Base-by-base conservation (phyloP, 2,329 filamentous ascomycete species). In the Aspergillus unguis region DNA sequence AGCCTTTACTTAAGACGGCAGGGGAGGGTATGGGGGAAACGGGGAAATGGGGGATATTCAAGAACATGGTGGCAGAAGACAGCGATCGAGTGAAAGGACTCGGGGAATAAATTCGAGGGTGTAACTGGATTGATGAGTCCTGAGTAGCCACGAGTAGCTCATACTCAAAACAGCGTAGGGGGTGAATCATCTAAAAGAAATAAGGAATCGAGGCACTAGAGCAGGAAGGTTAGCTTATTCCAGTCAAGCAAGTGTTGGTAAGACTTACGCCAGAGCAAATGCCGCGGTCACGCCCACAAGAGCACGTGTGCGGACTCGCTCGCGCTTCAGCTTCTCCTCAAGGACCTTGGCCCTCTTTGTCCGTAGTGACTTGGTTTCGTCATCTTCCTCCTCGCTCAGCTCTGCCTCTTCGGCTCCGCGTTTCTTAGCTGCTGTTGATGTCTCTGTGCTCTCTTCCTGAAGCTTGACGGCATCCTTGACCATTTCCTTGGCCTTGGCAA, bases 401-500 rank as follows among this genome's bases (percentile, higher is more conserved):
- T 91, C 87, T 10, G 52, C 52, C 25, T 85, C 87, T 9, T 85
- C 83, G 2, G 83, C 84, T 76, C 92, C 92, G 64, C 90, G 84
- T 79, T 91, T 91, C 69, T 78, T 80, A 37, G 72, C 70, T 1
- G 64, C 59, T 35, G 68, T 63, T 44, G 68, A 62, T 23, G 66
- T 57, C 28, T 60, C 63, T 28, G 54, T 65, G 11, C 73, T 66
- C 36, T 73, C 70, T 48, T 62, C 73, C 65, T 66, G 77, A 56
- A 67, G 65, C 58, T 74, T 77, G 50, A 85, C 78, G 31, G 85
- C 85, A 59, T 85, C 85, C 57, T 87, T 82, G 4, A 96, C 92
- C 89, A 96, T 96, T 61, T 86, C 83, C 74, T 87, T 90, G 31
- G 94, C 94, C 64, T 90, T 85, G 28, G 85, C 85, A 54, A 97